Evolutionary conservation across 139 green algal species (phyloP).

Genomic region (Mesostigma viride): DNA sequence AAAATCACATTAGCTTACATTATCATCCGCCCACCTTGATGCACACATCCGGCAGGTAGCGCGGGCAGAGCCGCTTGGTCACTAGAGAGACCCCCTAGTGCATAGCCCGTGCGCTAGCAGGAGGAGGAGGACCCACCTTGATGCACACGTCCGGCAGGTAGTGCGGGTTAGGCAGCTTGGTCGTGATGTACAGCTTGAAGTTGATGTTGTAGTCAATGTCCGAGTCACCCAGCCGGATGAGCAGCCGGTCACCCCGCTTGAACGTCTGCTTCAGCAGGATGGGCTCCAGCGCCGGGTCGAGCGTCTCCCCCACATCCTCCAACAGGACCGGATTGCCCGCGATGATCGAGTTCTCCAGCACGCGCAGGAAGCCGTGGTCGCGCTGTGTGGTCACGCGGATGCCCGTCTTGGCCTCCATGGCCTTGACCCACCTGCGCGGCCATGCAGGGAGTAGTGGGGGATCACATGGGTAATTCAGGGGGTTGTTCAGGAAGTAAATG

Average conservation of each 20-base stretch:
- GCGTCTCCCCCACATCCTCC: slow-evolving; percentile 58
- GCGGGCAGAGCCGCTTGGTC: slow-evolving; percentile 57
- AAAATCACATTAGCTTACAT: no score
- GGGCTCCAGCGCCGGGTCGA: slow-evolving; percentile 69
- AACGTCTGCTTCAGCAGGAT: slow-evolving; percentile 56
- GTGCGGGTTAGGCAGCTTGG: slow-evolving; percentile 66
- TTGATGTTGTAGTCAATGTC: slow-evolving; percentile 66
- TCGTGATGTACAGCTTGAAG: slow-evolving; percentile 69
- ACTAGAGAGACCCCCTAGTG: slow-evolving; percentile 64
- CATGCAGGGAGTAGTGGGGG: no score
- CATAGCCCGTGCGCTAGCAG: no score
- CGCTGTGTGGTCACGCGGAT: slow-evolving; percentile 58
- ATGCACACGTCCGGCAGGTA: slow-evolving; percentile 73
- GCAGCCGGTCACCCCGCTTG: slow-evolving; percentile 40
- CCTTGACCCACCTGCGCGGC: slow-evolving; percentile 66
- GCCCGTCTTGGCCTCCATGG: slow-evolving; percentile 59
- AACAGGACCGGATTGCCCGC: slow-evolving; percentile 57
- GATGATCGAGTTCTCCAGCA: slow-evolving; percentile 65
- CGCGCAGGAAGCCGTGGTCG: slow-evolving; percentile 61
- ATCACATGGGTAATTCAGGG: no score
- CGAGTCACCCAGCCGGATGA: slow-evolving; percentile 61
- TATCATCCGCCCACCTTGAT: no score
- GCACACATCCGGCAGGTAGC: slow-evolving; percentile 67
- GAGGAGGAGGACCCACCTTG: no score
- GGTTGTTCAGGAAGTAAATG: no score